These are phyloP conservation scores for Odonthalia washingtoniensis DNA, from an alignment of 31 red algal genomes.

Conservation along the genomic window DNA sequence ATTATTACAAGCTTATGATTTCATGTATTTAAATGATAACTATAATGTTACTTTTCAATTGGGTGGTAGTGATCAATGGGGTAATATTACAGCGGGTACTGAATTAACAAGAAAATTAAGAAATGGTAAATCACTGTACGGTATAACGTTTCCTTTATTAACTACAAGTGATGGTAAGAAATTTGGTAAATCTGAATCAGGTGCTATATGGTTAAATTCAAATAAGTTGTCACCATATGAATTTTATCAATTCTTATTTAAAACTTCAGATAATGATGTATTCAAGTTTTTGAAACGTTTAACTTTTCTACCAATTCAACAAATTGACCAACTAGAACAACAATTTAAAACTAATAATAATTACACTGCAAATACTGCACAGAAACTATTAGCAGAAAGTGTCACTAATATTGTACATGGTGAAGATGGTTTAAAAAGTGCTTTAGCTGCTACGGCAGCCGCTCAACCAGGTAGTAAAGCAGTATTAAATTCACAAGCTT, in stretches of 20 bases:
- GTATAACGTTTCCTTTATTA: slow-evolving; percentile 89
- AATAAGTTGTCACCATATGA: slow-evolving; percentile 89
- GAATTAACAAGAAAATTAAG: slow-evolving; percentile 83
- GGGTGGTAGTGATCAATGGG: slow-evolving; percentile 97
- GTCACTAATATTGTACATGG: slow-evolving; percentile 93
- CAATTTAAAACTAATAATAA: slow-evolving; percentile 15
- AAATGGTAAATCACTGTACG: slow-evolving; percentile 50
- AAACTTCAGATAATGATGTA: slow-evolving; percentile 82
- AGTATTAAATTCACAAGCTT: slow-evolving; percentile 57
- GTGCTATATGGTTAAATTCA: slow-evolving; percentile 84
- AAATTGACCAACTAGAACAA: slow-evolving; percentile 64
- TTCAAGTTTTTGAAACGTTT: slow-evolving; percentile 76
- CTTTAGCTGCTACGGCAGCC: slow-evolving; percentile 73
- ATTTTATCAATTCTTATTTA: slow-evolving; percentile 92
- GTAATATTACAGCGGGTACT: slow-evolving; percentile 94
- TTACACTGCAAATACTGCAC: slow-evolving; percentile 74
- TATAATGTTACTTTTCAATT: slow-evolving; percentile 74
- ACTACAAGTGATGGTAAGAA: slow-evolving; percentile 95
- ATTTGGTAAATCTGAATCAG: slow-evolving; percentile 85
- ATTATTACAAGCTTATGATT: slow-evolving; percentile 98
- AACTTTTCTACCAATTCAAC: slow-evolving; percentile 79
- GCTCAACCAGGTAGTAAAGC: slow-evolving; percentile 68
- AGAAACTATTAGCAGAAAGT: slow-evolving; percentile 81
- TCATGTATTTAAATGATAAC: slow-evolving; percentile 75
- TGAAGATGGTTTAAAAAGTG: slow-evolving; percentile 72